phyloP scores from a whole-genome alignment of 1,284 basidiomycete species.

The Coriolopsis trogii region DNA sequence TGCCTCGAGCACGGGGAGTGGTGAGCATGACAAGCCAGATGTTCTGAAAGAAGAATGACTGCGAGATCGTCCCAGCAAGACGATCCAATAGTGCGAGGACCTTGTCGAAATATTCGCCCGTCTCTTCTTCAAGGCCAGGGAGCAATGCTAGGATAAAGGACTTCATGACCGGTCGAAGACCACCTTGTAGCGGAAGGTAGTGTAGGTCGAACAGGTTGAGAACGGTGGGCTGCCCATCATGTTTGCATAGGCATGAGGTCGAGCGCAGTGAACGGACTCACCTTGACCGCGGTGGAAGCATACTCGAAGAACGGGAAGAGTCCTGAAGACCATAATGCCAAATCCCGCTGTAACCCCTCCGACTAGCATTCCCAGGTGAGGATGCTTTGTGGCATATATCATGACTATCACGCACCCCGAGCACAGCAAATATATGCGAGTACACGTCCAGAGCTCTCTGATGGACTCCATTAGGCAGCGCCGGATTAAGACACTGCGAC shows the following conservation, averaged over 20 bases:
- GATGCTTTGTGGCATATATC: background rate
- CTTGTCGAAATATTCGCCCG: conserved; percentile 95
- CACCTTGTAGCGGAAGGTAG: conserved; percentile 85
- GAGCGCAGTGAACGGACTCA: conserved; percentile 32
- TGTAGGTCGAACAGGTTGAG: conserved; percentile 88
- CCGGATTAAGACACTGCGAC: conserved; percentile 96
- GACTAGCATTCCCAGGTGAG: conserved; percentile 49
- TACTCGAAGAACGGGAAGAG: conserved; percentile 99
- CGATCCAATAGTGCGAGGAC: conserved; percentile 84
- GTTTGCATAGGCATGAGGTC: background rate
- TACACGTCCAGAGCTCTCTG: conserved; percentile 97
- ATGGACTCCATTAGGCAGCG: conserved; percentile 95
- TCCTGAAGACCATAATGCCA: conserved; percentile 94
- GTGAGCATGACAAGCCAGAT: conserved; percentile 94
- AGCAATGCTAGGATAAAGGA: conserved; percentile 92
- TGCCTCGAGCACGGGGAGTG: conserved; percentile 83
- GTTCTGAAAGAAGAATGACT: conserved; percentile 93
- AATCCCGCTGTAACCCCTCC: conserved; percentile 87
- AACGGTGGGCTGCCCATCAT: conserved; percentile 67
- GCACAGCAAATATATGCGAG: conserved; percentile 84
- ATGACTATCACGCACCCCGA: conserved; percentile 73
- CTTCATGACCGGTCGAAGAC: conserved; percentile 89
- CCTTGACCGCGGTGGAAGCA: conserved; percentile 93
- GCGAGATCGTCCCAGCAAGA: conserved; percentile 81
- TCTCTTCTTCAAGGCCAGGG: conserved; percentile 95